Base-by-base conservation (phyloP, 73 alveolate genomes). In the Halteria grandinella region DNA sequence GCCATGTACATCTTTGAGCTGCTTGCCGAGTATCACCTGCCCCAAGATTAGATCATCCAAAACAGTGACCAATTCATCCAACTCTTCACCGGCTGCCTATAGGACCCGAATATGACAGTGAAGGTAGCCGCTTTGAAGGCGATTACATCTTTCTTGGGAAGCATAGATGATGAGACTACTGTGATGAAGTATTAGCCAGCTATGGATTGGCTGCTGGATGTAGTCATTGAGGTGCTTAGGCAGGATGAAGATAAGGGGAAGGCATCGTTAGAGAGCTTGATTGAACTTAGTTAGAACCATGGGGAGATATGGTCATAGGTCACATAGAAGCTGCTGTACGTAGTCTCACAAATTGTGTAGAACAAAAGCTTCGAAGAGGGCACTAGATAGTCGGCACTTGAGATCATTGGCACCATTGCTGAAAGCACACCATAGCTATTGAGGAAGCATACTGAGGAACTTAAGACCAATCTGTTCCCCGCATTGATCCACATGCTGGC, bases 121-220 rank as follows among this genome's bases (percentile, higher is more conserved):
- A 91, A 78, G 74, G 87, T 79, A 37, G 83, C 91, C 51, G 83
- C 94, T 11, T 60, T 91, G 33, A 87, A 41, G 64, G 89, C 97
- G 21, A 83, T 89, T 52, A 66, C 86, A 57, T 74, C 87, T 58
- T 88, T 91, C 74, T 37, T 88, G 23, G 86, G 79, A 0, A 79
- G 85, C 47, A 73, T 91, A 49, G 91, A 88, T 39, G 95, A 91
- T 36, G 91, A 79, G 20, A 50, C 40, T 32, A 55, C 77, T 27
- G 91, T 77, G 20, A 79, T 83, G 28, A 59, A 82, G 79, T 78
- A 60, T 60, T 57, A 82, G 32, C 83, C 60, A 23, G 52, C 83
- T 53, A 78, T 88, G 54, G 82, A 83, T 39, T 72, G 69, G 15
- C 70, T 91, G 49, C 83, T 91, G 23, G 71, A 29, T 62, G 78